Evolutionary conservation across 2,329 filamentous ascomycete genomes (phyloP).

Genomic region (Botrytis galanthina): DNA sequence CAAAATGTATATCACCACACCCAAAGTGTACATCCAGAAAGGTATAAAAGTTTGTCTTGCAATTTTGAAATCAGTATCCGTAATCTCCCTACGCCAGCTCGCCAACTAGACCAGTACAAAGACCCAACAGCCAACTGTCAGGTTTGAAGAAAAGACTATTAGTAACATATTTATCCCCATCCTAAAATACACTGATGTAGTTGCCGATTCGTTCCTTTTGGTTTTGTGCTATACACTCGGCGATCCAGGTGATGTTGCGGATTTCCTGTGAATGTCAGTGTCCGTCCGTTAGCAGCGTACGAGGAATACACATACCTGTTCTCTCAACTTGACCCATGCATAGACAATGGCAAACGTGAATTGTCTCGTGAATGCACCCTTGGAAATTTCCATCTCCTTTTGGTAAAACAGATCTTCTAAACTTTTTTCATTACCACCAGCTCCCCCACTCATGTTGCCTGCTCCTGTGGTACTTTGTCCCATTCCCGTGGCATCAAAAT

Average conservation of each 20-base stretch:
- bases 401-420: conserved; percentile 98
- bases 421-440: conserved; percentile 79
- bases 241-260: conserved; percentile 98
- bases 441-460: conserved; percentile 80
- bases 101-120: conserved; percentile 33
- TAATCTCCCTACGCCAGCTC: conserved; percentile 35
- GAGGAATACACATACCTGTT: conserved; percentile 68
- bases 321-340: conserved; percentile 94
- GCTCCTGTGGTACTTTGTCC: conserved; percentile 70
- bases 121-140: conserved; percentile 21
- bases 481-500: conserved; percentile 88
- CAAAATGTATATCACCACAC: conserved; percentile 32
- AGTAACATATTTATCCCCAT: conserved; percentile 21
- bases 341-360: conserved; percentile 96
- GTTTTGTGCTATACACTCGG: conserved; percentile 98
- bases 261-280: conserved; percentile 71
- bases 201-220: conserved; percentile 99
- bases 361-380: conserved; percentile 90
- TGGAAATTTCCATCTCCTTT: conserved; percentile 98
- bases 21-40: not conserved
- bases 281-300: not conserved
- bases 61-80: conserved; percentile 27
- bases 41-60: conserved; percentile 34
- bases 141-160: conserved; percentile 24
- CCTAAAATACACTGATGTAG: conserved; percentile 94